Evolutionary conservation across 129 eudicot genomes (phyloP), one percentile per base, ranked within the genome.

Genomic region (Escallonia herrerae): DNA sequence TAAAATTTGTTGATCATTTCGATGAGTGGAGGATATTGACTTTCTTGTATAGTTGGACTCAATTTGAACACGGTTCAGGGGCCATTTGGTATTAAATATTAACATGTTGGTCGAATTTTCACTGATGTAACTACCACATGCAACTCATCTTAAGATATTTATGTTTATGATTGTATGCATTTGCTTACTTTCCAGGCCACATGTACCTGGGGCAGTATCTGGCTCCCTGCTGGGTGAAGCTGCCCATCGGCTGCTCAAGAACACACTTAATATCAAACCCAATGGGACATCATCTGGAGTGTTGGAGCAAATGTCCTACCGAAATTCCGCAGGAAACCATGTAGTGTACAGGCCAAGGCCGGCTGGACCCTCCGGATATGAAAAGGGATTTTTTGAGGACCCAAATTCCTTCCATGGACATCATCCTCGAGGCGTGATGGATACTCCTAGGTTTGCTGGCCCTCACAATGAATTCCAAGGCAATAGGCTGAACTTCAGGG

Each of bases 181-280:
- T 43, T 62, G 5, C 62, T 22, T 22, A 22, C 47, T 73, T 69
- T 67, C 66, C 86, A 93, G 99, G 88, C 95, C 86, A 46, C 95
- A 82, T 66, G 81, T 88, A 33, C 84, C 89, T 6, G 96, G 96
- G 54, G 89, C 95, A 60, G 81, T 89, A 74, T 77, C 77, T 47
- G 99, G 96, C 43, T 91, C 83, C 58, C 47, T 70, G 67, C 73
- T 93, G 78, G 99, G 99, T 9, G 95, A 89, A 74, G 99, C 99
- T 14, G 96, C 99, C 14, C 88, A 89, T 59, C 99, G 99, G 52
- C 87, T 93, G n/a, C 65, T 93, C 43, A 87, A 80, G 68, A 89
- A 93, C 81, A 77, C 89, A 4, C 63, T 93, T 58, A 93, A 89
- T 70, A 72, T 89, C 48, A 89, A 82, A 72, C 66, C 84, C 56